Base-by-base conservation (phyloP, 2,329 filamentous ascomycete genomes). In the Calonectria pseudoreteaudii region DNA sequence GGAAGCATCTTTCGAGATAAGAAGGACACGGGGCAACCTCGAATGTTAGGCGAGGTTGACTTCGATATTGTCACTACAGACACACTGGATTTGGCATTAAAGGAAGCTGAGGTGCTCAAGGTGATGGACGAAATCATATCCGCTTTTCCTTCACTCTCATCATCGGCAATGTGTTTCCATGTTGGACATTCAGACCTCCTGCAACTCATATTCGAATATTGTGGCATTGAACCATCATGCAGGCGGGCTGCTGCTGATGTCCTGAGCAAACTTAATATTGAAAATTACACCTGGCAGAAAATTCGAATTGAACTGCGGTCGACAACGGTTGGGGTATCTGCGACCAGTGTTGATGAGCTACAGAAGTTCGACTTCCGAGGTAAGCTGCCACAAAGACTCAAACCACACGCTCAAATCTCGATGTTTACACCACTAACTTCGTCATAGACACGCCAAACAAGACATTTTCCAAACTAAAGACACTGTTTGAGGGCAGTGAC, bases 51-150 rank as follows among this genome's bases (percentile, higher is more conserved):
- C 13, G 97, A 98, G 82, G 96, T 97, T 3, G 96, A 98, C 83
- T 99, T 98, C 83, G 97, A 99, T 84, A 95, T 99, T 73, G 90
- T 98, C n/a, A 96, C 95, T 0, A 90, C 91, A 56, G 93, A 96
- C 78, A 93, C 93, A 1, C 85, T 95, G 7, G 95, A 98, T 80
- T 87, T 98, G 58, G 93, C 95, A 1, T 84, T 98, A 70, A 97
- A 98, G 80, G 97, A 99, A 84, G 96, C 96, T 0, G 96, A 98
- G 84, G 93, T 95, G 0, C 91, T 99, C 78, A 98, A 98, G 80
- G 96, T 98, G 3, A 87, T 98, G 28, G 97, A 99, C 82, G 97
- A 99, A 82, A 94, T 98, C 50, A 90, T 97, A 20, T 89, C 92
- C 64, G 90, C 93, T 7, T 96, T 98, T 76, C 96, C 96, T 0